Percentiles rank a stretch among this genome's conserved stretches.
phyloP scores from a whole-genome alignment of 495 filamentous ascomycete genomes.

The Penicillium egyptiacum region DNA sequence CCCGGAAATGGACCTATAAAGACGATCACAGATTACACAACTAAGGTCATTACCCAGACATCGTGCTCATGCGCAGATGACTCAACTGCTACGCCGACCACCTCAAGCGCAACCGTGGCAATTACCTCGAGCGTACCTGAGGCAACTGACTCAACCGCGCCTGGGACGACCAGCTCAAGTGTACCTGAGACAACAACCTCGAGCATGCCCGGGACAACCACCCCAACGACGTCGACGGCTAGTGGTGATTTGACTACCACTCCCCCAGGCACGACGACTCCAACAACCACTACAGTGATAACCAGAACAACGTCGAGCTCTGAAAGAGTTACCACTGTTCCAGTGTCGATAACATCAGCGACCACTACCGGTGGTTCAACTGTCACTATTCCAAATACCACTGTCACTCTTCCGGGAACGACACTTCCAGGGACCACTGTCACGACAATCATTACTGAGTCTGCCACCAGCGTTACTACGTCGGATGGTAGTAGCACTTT shows the following conservation, averaged over 20 bases:
- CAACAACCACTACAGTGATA: background rate
- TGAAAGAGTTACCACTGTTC: background rate
- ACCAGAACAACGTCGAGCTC: background rate
- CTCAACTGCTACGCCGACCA: background rate
- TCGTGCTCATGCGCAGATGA: background rate
- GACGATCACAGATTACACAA: background rate
- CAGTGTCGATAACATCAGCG: background rate
- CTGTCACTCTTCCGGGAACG: background rate
- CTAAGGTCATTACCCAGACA: background rate
- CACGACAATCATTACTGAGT: background rate
- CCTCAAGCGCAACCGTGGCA: background rate
- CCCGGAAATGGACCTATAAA: background rate
- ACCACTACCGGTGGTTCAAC: background rate
- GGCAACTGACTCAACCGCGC: too few relatives aligned
- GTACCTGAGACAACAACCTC: background rate
- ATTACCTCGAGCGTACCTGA: background rate
- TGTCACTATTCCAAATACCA: background rate
- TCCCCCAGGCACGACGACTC: background rate
- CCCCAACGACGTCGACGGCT: background rate
- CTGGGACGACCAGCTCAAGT: background rate
- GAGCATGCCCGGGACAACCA: background rate
- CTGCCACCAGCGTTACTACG: constrained; percentile 7
- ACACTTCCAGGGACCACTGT: background rate
- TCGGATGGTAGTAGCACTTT: background rate
- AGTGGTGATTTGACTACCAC: background rate